Evolutionary conservation across 106 monocot genomes (phyloP), one percentile per base, ranked within the genome.

Genomic region (Agapanthus africanus): DNA sequence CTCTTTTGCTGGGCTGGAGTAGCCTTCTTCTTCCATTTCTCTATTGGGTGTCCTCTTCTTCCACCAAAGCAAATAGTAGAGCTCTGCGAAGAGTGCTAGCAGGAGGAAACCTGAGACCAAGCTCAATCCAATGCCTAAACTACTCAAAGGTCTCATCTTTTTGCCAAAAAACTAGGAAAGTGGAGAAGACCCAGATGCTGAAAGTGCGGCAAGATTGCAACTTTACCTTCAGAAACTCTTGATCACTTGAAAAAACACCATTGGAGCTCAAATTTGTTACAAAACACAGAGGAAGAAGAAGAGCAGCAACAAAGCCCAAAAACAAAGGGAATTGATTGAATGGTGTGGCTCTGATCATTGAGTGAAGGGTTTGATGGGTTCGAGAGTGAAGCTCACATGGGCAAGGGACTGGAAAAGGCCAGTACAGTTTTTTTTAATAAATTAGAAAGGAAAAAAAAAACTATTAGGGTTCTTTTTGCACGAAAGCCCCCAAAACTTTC

Each of bases 31-130:
- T 13, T 73, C 70, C 2, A 51, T 38, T 28, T 75, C 80, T 59
- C 71, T 76, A 25, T 76, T 44, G 33, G 62, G 21, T 16, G 63
- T 33, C 40, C 76, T 68, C 77, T 76, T 90, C 79, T 88, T 90
- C 90, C 82, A 85, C 74, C 80, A 83, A 18, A 95, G 75, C 67
- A 95, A 64, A 73, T 91, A 88, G 73, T 85, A 91, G 27, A 95
- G 72, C 70, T 90, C 85, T 19, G 83, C 78, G 11, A 77, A 19
- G n/a, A 88, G 76, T 54, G 88, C 88, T 2, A 88, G 62, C 35
- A 88, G 62, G 4, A 88, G 74, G 70, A 81, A 80, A 19, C 62
- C 73, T 22, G 83, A 81, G 19, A 88, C 81, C 21, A 84, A 41
- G 51, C 76, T 83, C 28, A 88, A 44, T 4, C 81, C 84, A 63